Percentiles rank a stretch among this genome's conserved stretches.
Conservation (phyloP, 805 yeast genomes). For the Jamesozyma rosinii region DNA sequence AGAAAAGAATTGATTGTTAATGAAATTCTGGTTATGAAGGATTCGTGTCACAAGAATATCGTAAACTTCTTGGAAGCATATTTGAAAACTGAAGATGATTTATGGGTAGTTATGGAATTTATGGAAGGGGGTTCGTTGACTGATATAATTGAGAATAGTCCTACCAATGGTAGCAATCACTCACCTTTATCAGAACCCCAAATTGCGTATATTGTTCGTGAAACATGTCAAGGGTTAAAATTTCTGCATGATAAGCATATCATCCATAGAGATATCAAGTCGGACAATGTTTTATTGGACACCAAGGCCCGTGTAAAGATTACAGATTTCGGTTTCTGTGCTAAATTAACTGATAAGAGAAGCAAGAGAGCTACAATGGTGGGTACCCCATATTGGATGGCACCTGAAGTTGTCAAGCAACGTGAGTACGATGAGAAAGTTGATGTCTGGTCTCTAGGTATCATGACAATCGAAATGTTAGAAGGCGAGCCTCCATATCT, state of each 20-base stretch:
- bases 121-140: slow-evolving; percentile 99
- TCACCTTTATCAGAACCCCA: slow-evolving; percentile 66
- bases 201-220: slow-evolving; percentile 83
- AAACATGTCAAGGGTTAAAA: slow-evolving; percentile 83
- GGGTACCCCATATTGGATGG: slow-evolving; percentile 99
- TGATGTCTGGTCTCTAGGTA: slow-evolving; percentile 97
- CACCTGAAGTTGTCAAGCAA: slow-evolving; percentile 94
- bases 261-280: slow-evolving; percentile 93
- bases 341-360: slow-evolving; percentile 74
- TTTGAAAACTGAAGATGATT: slow-evolving; percentile 63
- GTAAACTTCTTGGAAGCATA: slow-evolving; percentile 92
- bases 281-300: slow-evolving; percentile 85
- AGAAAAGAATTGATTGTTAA: slow-evolving; percentile 90
- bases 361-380: slow-evolving; percentile 96
- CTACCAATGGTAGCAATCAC: slow-evolving; percentile 32
- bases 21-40: slow-evolving; percentile 94
- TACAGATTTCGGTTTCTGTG: slow-evolving; percentile 97
- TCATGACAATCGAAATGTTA: slow-evolving; percentile 96
- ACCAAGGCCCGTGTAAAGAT: slow-evolving; percentile 79
- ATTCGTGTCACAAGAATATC: slow-evolving; percentile 86
- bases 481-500: slow-evolving; percentile 98
- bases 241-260: slow-evolving; percentile 87
- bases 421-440: slow-evolving; percentile 95
- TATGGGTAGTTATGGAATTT: slow-evolving; percentile 99
- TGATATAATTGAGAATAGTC: slow-evolving; percentile 87